These are phyloP conservation scores for Pleurotus tuber-regium DNA, from an alignment of 768 basidiomycete species.

Conservation along the genomic window DNA sequence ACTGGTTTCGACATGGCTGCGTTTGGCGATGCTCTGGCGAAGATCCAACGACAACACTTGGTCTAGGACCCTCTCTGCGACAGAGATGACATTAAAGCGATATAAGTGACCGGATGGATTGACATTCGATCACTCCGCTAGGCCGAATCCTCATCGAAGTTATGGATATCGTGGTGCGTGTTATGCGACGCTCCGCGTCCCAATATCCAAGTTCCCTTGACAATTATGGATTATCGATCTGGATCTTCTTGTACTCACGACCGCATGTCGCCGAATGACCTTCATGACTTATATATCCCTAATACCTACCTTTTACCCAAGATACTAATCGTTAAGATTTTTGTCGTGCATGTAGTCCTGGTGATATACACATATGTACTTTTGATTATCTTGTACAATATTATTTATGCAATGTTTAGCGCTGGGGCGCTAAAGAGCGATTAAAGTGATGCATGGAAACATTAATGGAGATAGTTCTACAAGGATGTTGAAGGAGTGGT, in stretches of 20 bases:
- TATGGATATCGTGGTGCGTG: too few relatives aligned
- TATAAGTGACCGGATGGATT: too few relatives aligned
- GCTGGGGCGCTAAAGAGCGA: background rate
- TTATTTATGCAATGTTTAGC: too few relatives aligned
- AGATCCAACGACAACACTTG: conserved; percentile 16
- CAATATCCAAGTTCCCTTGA: background rate
- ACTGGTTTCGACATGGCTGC: conserved; percentile 23
- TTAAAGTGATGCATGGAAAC: background rate
- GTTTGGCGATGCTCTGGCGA: conserved; percentile 21
- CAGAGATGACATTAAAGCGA: too few relatives aligned
- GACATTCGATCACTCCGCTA: background rate
- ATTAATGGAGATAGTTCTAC: background rate
- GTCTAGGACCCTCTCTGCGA: too few relatives aligned
- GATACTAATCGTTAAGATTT: background rate
- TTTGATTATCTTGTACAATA: too few relatives aligned
- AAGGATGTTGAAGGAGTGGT: background rate
- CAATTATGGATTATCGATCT: background rate
- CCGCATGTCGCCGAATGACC: background rate
- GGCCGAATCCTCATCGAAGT: background rate
- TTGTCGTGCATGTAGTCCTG: background rate
- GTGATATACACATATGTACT: too few relatives aligned
- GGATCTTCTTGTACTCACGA: too few relatives aligned
- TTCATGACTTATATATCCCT: background rate
- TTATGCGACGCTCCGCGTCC: background rate
- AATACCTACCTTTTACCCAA: background rate